Base-by-base conservation (phyloP, 495 filamentous ascomycete genomes). In the Pyrenopolyporus hunteri region DNA sequence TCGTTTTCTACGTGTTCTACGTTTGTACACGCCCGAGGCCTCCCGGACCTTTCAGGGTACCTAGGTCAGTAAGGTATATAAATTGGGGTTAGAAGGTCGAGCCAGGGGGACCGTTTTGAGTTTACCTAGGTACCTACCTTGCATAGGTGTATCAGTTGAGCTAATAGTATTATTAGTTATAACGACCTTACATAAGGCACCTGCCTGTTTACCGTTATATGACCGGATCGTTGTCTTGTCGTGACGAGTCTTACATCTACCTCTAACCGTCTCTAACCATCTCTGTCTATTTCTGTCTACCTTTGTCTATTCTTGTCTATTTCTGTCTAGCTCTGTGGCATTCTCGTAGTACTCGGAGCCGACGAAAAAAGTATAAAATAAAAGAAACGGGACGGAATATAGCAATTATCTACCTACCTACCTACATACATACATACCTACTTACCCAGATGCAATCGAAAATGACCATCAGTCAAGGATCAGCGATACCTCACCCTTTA, bases 401-500 rank as follows among this genome's bases (percentile, higher is more conserved):
- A n/a, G n/a, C n/a, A n/a, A n/a, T n/a, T n/a, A n/a, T n/a, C n/a
- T n/a, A n/a, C n/a, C n/a, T n/a, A n/a, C n/a, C n/a, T n/a, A n/a
- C n/a, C n/a, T n/a, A n/a, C n/a, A n/a, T n/a, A n/a, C n/a, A n/a
- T n/a, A n/a, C n/a, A n/a, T n/a, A n/a, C n/a, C n/a, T n/a, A n/a
- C n/a, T n/a, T n/a, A n/a, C n/a, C n/a, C n/a, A n/a, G n/a, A n/a
- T n/a, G n/a, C n/a, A n/a, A n/a, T n/a, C n/a, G n/a, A n/a, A n/a
- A n/a, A 70, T 70, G 68, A 28, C 67, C 49, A 42, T 45, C 6
- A 46, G 56, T 33, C 25, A 48, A 39, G 47, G 36, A 48, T 35
- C 43, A 50, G 45, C 28, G 31, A 67, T 50, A 35, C 72, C 69
- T 42, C 87, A 90, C 54, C 87, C 86, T 6, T 72, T 89, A 13